Evolutionary conservation across 352 stramenopile genomes (phyloP), one percentile per base, ranked within the genome.

Genomic region (Hyaloperonospora brassicae): DNA sequence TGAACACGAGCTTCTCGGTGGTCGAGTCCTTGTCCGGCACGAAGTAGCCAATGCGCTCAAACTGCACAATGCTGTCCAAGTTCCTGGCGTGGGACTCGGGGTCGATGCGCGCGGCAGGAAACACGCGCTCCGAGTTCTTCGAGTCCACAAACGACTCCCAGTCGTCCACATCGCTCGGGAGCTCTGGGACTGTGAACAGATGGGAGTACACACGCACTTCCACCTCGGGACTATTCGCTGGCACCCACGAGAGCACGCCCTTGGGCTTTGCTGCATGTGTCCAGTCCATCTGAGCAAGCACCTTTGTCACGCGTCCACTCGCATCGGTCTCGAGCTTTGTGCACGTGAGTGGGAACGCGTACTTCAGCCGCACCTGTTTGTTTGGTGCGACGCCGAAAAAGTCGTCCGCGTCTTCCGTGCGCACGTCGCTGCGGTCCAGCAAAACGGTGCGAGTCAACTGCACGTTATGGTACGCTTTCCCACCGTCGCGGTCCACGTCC

Each of bases 1-100:
- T 99, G 50, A 98, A 89, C 17, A 99, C 93, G 58, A 97, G 84
- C 48, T 78, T 84, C 53, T 84, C 86, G 30, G 80, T 57, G 3
- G 84, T 95, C 49, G 94, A 97, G 71, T 98, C 95, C 54, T 90
- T 76, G 73, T 99, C 97, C 8, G 89, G 76, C 31, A 97, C 93
- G 77, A 99, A 99, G 77, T 98, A 99, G 22, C 96, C 97, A 6
- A 99, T 73, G 36, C 96, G 87, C 70, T 99, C 96, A 71, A 99
- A 98, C 78, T 99, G 96, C 57, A 98, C 87, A 23, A 90, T 75
- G 13, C 74, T 57, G 51, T 84, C 84, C 23, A 84, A 27, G 47
- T 66, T 85, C 50, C 73, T 78, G 30, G 59, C 61, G 39, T 64
- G 79, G 34, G 79, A 86, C 61, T 80, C 79, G 0, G 73, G 68